These are phyloP conservation scores for Saturnispora serradocipensis DNA, from an alignment of 805 yeast species.

Conservation along the genomic window DNA sequence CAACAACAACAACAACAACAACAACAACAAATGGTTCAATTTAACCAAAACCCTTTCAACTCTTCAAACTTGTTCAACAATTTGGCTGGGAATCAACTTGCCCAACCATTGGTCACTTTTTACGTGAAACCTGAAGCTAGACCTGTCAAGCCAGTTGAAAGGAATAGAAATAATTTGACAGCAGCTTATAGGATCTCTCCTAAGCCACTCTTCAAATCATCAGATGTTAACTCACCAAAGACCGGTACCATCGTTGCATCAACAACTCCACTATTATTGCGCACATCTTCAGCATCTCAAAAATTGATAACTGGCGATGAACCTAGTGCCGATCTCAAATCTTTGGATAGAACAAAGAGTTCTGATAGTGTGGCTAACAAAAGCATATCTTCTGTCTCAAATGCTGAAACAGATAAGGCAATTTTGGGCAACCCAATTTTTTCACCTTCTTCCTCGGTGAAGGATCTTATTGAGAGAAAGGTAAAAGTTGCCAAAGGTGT, in stretches of 20 bases:
- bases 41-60: slow-evolving; percentile 67
- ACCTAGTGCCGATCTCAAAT: background rate
- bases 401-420: slow-evolving; percentile 49
- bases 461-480: slow-evolving; percentile 46
- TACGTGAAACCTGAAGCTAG: slow-evolving; percentile 44
- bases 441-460: slow-evolving; percentile 49
- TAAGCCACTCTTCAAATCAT: slow-evolving; percentile 40
- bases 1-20: slow-evolving; percentile 17
- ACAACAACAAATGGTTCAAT: slow-evolving; percentile 23
- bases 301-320: slow-evolving; percentile 3
- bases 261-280: slow-evolving; percentile 12
- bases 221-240: slow-evolving; percentile 16
- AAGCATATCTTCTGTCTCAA: slow-evolving; percentile 14
- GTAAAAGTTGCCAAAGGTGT: slow-evolving; percentile 24
- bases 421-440: slow-evolving; percentile 65
- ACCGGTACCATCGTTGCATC: slow-evolving; percentile 21
- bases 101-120: slow-evolving; percentile 31
- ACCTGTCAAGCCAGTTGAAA: slow-evolving; percentile 37
- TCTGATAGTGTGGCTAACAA: slow-evolving; percentile 15
- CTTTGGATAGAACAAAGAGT: background rate
- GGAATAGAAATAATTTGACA: slow-evolving; percentile 51
- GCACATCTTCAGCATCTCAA: slow-evolving; percentile 1
- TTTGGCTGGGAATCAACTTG: slow-evolving; percentile 20
- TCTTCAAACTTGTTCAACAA: slow-evolving; percentile 55
- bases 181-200: slow-evolving; percentile 60